Conservation (phyloP, 305 asterid species). For the Solanum aculeatissimum region DNA sequence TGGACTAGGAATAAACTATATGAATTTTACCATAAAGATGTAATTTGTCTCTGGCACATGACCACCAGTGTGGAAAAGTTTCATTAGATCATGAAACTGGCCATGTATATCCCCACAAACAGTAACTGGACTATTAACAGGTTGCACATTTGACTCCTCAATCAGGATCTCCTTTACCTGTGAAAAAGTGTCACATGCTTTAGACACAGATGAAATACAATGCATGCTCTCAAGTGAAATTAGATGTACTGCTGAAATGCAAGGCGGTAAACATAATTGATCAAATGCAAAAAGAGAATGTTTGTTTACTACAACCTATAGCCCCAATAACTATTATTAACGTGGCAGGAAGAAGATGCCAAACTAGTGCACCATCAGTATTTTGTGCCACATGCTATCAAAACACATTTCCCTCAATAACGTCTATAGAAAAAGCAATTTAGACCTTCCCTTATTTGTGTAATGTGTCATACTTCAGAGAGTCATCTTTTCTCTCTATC, state of each 20-base stretch:
- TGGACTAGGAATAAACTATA: not conserved
- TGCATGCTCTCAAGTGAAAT: not conserved
- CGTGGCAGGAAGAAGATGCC: not conserved
- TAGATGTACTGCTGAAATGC: not conserved
- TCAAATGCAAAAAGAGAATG: not conserved
- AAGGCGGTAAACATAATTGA: not conserved
- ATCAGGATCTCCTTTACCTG: conserved; percentile 81
- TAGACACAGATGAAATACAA: not conserved
- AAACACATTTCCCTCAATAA: not conserved
- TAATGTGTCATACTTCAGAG: not conserved
- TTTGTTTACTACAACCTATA: not conserved
- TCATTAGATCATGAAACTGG: conserved; percentile 79
- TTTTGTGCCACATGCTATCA: not conserved
- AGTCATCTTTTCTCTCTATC: not conserved
- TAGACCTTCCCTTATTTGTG: not conserved
- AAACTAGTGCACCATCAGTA: not conserved
- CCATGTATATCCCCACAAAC: conserved; percentile 91
- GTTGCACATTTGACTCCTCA: conserved; percentile 89
- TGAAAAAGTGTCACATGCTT: not conserved
- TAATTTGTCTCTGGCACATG: conserved; percentile 85
- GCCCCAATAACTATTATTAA: not conserved
- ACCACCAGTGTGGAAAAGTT: conserved; percentile 84
- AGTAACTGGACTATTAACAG: conserved; percentile 79
- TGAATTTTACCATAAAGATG: conserved; percentile 56
- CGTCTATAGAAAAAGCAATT: not conserved